These are phyloP conservation scores for Glomus cerebriforme DNA, from an alignment of 192 early-diverging fungal genomes.

Conservation along the genomic window DNA sequence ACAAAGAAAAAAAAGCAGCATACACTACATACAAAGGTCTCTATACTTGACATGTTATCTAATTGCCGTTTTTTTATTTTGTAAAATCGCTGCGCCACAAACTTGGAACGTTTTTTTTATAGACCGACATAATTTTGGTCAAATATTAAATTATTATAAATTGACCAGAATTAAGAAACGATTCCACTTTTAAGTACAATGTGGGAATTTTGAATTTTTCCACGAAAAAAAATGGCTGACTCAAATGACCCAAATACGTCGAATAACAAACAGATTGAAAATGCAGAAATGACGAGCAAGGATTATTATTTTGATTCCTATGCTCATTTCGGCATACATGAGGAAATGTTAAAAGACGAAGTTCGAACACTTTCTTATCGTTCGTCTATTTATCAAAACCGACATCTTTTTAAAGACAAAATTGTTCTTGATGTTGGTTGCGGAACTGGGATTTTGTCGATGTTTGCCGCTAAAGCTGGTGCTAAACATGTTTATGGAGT, in stretches of 20 bases:
- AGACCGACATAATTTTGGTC: too few relatives aligned
- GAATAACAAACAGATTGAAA: not conserved
- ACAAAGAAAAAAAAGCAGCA: too few relatives aligned
- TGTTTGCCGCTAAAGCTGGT: slow-evolving; percentile 91
- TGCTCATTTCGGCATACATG: slow-evolving; percentile 88
- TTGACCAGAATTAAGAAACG: too few relatives aligned
- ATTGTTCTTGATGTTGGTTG: slow-evolving; percentile 87
- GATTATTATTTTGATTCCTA: slow-evolving; percentile 99
- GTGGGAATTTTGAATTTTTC: too few relatives aligned
- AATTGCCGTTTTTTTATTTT: too few relatives aligned
- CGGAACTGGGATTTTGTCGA: slow-evolving; percentile 88
- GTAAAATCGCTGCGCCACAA: too few relatives aligned
- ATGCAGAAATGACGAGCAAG: slow-evolving; percentile 42
- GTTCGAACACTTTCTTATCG: slow-evolving; percentile 82
- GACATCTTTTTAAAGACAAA: slow-evolving; percentile 82
- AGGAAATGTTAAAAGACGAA: slow-evolving; percentile 83
- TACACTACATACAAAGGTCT: too few relatives aligned
- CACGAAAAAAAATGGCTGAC: not conserved
- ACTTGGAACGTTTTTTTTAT: too few relatives aligned
- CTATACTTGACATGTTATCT: too few relatives aligned
- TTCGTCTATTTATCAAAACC: slow-evolving; percentile 83
- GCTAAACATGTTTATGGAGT: slow-evolving; percentile 64
- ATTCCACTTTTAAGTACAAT: too few relatives aligned
- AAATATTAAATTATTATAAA: too few relatives aligned
- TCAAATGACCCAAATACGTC: too few relatives aligned